Base-by-base conservation (phyloP, 176 grass and related monocot species). In the Secale cereale region DNA sequence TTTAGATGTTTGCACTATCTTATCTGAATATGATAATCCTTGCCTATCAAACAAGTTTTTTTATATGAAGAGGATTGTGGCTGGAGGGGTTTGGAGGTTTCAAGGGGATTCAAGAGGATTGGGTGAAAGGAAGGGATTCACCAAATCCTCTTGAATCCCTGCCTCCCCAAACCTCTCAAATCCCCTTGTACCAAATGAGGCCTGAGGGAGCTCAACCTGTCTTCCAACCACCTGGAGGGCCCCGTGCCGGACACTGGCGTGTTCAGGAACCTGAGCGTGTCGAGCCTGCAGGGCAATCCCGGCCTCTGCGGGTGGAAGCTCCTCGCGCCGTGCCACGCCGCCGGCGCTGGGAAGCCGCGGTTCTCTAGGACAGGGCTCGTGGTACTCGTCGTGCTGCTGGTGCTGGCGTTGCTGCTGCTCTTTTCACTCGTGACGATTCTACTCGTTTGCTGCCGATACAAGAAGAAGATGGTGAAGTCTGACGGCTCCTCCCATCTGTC, bases 251-350 rank as follows among this genome's bases (percentile, higher is more conserved):
- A 86, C 63, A 19, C 77, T 9, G 93, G 96, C 14, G 81, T 98
- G 78, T 98, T 98, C 78, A 61, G 43, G 8, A 98, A 79, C 64
- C 59, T 95, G 75, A 82, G 22, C 64, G 11, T 66, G 61, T 88
- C 82, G 25, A 87, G 88, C 81, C 79, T 98, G 8, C 70, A 93
- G 91, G 93, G 91, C 12, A 98, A 95, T 59, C 63, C 83, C 6
- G 87, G 82, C 10, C 91, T 98, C 13, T 98, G 96, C 52, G 93
- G 89, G 54, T 81, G 91, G 37, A 92, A 85, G 54, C 91, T 88
- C 37, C 91, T 90, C 61, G 69, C 74, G 59, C 46, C 87, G 2
- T 98, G 93, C 86, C 66, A 35, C 33, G 69, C 67, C 37, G 40
- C 50, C 76, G 73, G 48, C 59, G 27, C 32, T 54, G 57, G 89